Conservation (phyloP, 768 basidiomycete species). For the Lentinula boryana region DNA sequence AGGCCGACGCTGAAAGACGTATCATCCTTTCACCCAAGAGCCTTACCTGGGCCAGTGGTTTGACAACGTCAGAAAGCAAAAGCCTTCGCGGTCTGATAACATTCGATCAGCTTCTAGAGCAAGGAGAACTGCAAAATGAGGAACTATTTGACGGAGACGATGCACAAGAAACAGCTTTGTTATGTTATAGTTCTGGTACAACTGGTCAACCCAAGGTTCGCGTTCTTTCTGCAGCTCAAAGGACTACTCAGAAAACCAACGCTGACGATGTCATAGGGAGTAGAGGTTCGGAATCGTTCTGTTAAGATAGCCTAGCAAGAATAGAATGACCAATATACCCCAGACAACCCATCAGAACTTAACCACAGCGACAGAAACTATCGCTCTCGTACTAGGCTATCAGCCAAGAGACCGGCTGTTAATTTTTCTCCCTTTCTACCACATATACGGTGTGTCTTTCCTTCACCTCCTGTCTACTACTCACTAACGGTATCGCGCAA, state of each 20-base stretch:
- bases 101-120: conserved; percentile 43
- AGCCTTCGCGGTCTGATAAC: conserved; percentile 25
- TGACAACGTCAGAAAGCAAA: conserved; percentile 19
- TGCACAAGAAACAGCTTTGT: conserved; percentile 54
- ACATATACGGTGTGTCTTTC: conserved; percentile 34
- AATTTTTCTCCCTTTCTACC: conserved; percentile 58
- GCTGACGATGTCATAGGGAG: background rate
- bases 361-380: conserved; percentile 32
- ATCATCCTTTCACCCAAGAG: conserved; percentile 50
- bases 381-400: conserved; percentile 40
- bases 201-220: conserved; percentile 72
- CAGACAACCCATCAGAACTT: conserved; percentile 69
- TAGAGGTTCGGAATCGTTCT: conserved; percentile 3
- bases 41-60: conserved; percentile 40
- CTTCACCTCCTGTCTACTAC: background rate
- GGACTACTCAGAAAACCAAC: background rate
- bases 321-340: background rate
- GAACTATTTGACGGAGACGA: conserved; percentile 46
- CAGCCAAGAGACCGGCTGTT: conserved; percentile 51
- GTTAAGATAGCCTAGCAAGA: background rate
- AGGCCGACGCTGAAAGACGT: conserved; percentile 35
- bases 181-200: conserved; percentile 63
- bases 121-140: conserved; percentile 44
- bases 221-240: background rate
- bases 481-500: no score